These are phyloP conservation scores for Nevesoporus exiguus DNA, from an alignment of 768 basidiomycete species.

Conservation along the genomic window DNA sequence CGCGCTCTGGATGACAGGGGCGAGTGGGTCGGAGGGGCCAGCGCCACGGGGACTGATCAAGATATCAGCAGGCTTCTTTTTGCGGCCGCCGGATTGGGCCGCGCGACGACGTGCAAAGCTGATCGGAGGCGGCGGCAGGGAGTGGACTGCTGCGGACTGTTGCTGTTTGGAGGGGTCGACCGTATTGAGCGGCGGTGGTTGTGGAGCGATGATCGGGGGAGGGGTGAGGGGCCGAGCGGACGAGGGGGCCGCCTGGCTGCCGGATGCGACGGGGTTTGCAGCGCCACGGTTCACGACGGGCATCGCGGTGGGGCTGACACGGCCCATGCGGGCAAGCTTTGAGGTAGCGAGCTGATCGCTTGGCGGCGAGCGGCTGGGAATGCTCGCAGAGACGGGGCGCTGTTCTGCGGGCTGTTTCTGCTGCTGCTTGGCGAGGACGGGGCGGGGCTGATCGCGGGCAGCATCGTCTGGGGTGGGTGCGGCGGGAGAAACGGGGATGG, in stretches of 20 bases:
- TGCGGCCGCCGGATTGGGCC: conserved; percentile 53
- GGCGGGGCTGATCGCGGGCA: conserved; percentile 37
- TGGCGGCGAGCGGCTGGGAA: conserved; percentile 26
- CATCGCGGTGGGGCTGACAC: conserved; percentile 39
- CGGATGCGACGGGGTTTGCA: conserved; percentile 24
- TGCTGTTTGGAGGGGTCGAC: conserved; percentile 25
- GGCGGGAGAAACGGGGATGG: conserved; percentile 63
- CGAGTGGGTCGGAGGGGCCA: conserved; percentile 49
- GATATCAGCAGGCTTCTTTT: conserved; percentile 77
- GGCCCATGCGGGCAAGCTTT: conserved; percentile 29
- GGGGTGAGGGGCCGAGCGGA: conserved; percentile 23
- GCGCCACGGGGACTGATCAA: conserved; percentile 68
- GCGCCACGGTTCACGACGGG: conserved; percentile 20
- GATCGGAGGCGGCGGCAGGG: conserved; percentile 67
- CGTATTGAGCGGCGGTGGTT: conserved; percentile 11
- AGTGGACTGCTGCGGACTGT: conserved; percentile 26
- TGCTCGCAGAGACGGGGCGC: conserved; percentile 38
- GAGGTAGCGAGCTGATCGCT: conserved; percentile 28
- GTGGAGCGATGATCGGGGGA: conserved; percentile 25
- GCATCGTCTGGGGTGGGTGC: conserved; percentile 68
- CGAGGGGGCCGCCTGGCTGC: conserved; percentile 24
- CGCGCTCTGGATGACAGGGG: conserved; percentile 72
- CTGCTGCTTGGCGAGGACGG: conserved; percentile 64
- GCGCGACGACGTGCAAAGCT: conserved; percentile 77
- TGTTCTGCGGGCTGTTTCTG: conserved; percentile 69